Evolutionary conservation across 1,284 basidiomycete species (phyloP).

Genomic region (Trametes sp.): DNA sequence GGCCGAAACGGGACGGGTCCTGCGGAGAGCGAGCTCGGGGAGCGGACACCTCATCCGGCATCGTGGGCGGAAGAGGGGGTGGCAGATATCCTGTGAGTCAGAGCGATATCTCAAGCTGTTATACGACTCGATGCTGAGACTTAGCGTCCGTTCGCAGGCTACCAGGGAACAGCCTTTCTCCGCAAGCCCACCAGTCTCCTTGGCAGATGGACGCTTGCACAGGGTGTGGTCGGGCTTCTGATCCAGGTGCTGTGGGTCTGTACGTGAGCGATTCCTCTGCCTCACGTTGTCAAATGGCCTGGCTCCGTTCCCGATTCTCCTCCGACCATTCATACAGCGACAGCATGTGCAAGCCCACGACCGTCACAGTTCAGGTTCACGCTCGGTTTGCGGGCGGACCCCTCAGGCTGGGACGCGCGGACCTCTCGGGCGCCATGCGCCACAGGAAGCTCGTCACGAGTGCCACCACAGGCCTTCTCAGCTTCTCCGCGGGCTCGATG

Average conservation of each 20-base stretch:
- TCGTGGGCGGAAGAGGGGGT: background rate
- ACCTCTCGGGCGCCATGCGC: no score
- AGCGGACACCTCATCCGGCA: background rate
- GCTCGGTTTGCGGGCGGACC: no score
- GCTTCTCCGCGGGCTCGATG: no score
- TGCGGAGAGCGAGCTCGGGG: background rate
- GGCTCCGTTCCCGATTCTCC: background rate
- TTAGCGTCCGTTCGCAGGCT: background rate
- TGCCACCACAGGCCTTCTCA: no score
- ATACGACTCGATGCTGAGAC: background rate
- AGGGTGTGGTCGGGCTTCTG: background rate
- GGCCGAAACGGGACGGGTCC: background rate
- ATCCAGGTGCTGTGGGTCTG: background rate
- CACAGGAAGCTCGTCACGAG: no score
- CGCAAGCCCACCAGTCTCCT: background rate
- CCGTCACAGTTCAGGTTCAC: background rate
- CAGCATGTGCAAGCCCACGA: background rate
- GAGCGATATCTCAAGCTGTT: background rate
- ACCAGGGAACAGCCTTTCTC: background rate
- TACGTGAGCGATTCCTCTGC: background rate
- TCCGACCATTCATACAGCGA: background rate
- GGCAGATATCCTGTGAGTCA: background rate
- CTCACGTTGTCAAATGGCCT: background rate
- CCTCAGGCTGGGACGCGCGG: no score
- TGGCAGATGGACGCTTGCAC: constrained; percentile 5